Evolutionary conservation across 139 green algal genomes (phyloP).

Genomic region (Tetradesmus lagerheimii): DNA sequence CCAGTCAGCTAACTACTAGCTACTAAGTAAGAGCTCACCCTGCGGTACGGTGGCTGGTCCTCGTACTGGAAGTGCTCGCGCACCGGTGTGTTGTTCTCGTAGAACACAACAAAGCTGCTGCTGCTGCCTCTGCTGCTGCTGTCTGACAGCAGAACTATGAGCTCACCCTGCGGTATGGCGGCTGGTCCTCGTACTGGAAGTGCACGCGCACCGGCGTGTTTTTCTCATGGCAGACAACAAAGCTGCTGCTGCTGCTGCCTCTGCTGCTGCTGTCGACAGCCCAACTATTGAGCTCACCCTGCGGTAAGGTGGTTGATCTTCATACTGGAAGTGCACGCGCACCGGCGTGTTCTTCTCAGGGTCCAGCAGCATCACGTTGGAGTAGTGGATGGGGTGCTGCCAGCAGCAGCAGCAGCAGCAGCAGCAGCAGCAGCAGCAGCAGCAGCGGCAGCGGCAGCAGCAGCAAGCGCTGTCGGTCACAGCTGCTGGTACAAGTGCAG

Average conservation of each 20-base stretch:
- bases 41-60: neutral
- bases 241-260: too few species aligned
- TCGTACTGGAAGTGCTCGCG: conserved; percentile 50
- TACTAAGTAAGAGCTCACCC: neutral
- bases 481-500: neutral
- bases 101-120: too few species aligned
- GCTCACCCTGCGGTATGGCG: neutral
- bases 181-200: conserved; percentile 46
- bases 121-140: neutral
- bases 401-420: neutral
- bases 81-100: too few species aligned
- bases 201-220: too few species aligned
- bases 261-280: neutral
- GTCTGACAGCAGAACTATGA: too few species aligned
- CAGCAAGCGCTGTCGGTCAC: neutral
- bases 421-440: neutral
- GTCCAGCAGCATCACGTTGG: conserved; percentile 86
- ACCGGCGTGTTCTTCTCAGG: conserved; percentile 74
- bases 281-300: neutral
- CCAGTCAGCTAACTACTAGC: neutral
- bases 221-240: too few species aligned
- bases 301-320: neutral
- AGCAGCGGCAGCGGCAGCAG: neutral
- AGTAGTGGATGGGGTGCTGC: conserved; percentile 77
- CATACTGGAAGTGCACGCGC: conserved; percentile 52